Evolutionary conservation across 1,284 basidiomycete genomes (phyloP).

Genomic region (Ceraceosorus guamensis): DNA sequence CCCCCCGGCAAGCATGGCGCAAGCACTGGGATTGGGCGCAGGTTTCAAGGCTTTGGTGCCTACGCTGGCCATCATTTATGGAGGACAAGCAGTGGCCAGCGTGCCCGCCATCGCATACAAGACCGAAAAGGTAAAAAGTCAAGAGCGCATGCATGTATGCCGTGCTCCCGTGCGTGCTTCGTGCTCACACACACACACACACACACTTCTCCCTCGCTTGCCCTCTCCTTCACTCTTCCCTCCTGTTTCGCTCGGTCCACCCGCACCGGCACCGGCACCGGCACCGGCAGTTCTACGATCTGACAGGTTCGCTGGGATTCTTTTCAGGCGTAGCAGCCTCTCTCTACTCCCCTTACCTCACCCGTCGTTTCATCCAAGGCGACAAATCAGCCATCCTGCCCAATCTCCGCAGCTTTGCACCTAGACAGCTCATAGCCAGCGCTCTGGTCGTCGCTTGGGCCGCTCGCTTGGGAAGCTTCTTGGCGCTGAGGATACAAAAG

Average conservation of each 20-base stretch:
- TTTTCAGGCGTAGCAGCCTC: slow-evolving; percentile 60
- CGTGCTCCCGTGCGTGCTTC: too few relatives aligned
- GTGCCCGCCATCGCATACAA: slow-evolving; percentile 24
- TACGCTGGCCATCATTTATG: slow-evolving; percentile 32
- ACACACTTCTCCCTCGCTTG: too few relatives aligned
- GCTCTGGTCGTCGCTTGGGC: slow-evolving; percentile 60
- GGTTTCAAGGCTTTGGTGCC: slow-evolving; percentile 27
- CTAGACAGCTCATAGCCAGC: slow-evolving; percentile 59
- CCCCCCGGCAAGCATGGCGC: too few relatives aligned
- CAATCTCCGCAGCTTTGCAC: slow-evolving; percentile 55
- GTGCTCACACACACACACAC: too few relatives aligned
- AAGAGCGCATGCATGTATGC: too few relatives aligned
- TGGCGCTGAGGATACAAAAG: slow-evolving; percentile 56
- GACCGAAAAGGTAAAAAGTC: slow-evolving; percentile 26
- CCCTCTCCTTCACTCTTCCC: too few relatives aligned
- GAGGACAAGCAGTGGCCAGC: slow-evolving; percentile 31
- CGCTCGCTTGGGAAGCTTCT: slow-evolving; percentile 59
- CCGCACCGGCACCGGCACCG: too few relatives aligned
- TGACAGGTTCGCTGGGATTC: slow-evolving; percentile 61
- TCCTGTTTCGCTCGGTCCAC: too few relatives aligned
- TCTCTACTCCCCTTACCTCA: slow-evolving; percentile 53
- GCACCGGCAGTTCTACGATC: slow-evolving; percentile 54
- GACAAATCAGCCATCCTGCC: slow-evolving; percentile 10
- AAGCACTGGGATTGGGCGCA: too few relatives aligned
- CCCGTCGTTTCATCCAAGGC: slow-evolving; percentile 53